Base-by-base conservation (phyloP, 495 filamentous ascomycete genomes). In the Haplographium delicatum region DNA sequence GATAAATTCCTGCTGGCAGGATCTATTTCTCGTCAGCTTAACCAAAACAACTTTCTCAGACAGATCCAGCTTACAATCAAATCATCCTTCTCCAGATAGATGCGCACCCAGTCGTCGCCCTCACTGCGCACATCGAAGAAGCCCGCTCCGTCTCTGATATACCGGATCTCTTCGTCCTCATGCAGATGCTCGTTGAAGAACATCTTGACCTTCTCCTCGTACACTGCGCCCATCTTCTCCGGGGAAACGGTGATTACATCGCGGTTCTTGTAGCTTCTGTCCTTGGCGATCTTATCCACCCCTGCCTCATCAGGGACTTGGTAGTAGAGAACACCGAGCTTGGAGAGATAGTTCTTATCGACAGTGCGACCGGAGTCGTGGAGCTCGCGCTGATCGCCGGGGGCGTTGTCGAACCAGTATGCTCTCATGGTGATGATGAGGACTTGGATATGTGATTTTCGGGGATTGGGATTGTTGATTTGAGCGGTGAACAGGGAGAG, bases 131-230 rank as follows among this genome's bases (percentile, higher is more conserved):
- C 89, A 67, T 98, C 93, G 65, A 98, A 98, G 70, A 86, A 98
- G 1, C 93, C 93, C 44, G 79, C 72, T 1, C 93, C 93, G 53
- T 88, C 93, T 24, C 89, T 72, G 58, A 98, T 87, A 62, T 96
- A 98, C n/a, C 93, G 78, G 51, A 98, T 98, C 80, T 98, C 93
- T 74, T 98, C 93, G 62, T 97, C 94, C 72, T 98, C 93, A 59
- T 98, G 93, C 58, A 97, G 68, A 67, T 98, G 93, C 75, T 98
- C 93, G 37, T 84, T 65, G 72, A 97, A 97, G 73, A 98, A 98
- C 51, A 64, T 80, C 70, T 86, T 89, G 52, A 98, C 87, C 63
- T 97, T 96, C 52, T 82, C 78, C 70, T 98, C 93, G 69, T 91
- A 91, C 24, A 78, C 68, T 34, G 76, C 84, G 44, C 91, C 91